phyloP scores from a whole-genome alignment of 345 rosid genomes.

The Psidium guajava region DNA sequence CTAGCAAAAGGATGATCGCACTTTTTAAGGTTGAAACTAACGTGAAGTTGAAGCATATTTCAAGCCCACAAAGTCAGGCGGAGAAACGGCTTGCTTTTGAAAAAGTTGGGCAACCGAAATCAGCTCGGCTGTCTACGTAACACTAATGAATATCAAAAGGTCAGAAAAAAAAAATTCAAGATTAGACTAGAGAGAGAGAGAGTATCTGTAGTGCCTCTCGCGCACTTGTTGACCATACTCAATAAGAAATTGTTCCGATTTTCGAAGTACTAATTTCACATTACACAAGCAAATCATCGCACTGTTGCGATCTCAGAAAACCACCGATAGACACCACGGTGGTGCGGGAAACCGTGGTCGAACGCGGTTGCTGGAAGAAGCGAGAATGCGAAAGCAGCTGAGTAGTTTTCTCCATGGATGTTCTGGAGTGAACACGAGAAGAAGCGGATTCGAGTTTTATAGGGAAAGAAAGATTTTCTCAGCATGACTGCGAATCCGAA shows the following conservation, averaged over 20 bases:
- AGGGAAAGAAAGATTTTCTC: neutral
- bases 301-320: neutral
- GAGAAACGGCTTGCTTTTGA: neutral
- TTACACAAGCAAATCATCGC: neutral
- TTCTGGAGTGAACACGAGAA: neutral
- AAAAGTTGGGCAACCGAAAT: neutral
- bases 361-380: neutral
- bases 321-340: neutral
- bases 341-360: neutral
- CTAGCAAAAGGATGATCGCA: neutral
- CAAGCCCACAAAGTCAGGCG: neutral
- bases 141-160: neutral
- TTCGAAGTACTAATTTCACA: neutral
- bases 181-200: neutral
- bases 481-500: neutral
- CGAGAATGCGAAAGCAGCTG: neutral
- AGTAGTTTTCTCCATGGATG: neutral
- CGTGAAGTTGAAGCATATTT: neutral
- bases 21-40: neutral
- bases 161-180: neutral
- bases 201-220: neutral
- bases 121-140: neutral
- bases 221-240: neutral
- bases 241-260: neutral
- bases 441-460: fast-evolving